These are phyloP conservation scores for Cenchrus fungigraminus DNA, from an alignment of 176 grass and related monocot species.

Conservation along the genomic window DNA sequence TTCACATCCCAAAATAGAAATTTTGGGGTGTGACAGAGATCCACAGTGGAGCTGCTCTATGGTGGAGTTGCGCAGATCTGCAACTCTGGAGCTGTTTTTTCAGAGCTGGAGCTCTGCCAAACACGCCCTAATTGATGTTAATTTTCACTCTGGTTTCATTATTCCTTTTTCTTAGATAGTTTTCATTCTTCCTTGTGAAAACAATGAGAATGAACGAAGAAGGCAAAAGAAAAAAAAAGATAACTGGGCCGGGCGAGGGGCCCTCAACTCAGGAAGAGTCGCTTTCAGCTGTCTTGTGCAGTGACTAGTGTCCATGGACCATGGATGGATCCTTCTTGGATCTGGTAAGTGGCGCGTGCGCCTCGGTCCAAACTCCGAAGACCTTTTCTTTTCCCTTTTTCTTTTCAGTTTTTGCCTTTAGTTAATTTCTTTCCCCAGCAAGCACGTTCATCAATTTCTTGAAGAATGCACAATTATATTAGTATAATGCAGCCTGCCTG, in stretches of 20 bases:
- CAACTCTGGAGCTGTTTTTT: too few species aligned
- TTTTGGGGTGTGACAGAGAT: too few species aligned
- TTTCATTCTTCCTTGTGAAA: too few species aligned
- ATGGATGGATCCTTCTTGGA: slow-evolving; percentile 26
- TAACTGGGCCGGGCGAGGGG: not conserved
- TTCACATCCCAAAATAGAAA: too few species aligned
- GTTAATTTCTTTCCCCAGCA: not conserved
- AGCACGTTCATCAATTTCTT: not conserved
- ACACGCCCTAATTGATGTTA: too few species aligned
- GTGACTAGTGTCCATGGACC: not conserved
- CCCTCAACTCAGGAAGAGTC: not conserved
- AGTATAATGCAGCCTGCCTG: not conserved
- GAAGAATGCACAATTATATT: not conserved
- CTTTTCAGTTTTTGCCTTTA: not conserved
- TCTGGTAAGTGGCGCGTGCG: slow-evolving; percentile 47
- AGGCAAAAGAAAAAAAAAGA: not conserved
- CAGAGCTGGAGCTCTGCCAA: too few species aligned
- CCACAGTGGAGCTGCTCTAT: too few species aligned
- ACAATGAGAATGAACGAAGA: not conserved
- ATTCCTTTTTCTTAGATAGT: too few species aligned
- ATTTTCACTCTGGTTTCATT: too few species aligned
- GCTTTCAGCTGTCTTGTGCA: not conserved
- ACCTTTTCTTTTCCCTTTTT: not conserved
- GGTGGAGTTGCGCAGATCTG: not conserved
- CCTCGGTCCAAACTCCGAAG: not conserved